A percentile compares a stretch with the other conserved stretches of the same genome.
These are phyloP conservation scores for Anisodus tanguticus DNA, from an alignment of 257 asterid genomes.

Conservation along the genomic window DNA sequence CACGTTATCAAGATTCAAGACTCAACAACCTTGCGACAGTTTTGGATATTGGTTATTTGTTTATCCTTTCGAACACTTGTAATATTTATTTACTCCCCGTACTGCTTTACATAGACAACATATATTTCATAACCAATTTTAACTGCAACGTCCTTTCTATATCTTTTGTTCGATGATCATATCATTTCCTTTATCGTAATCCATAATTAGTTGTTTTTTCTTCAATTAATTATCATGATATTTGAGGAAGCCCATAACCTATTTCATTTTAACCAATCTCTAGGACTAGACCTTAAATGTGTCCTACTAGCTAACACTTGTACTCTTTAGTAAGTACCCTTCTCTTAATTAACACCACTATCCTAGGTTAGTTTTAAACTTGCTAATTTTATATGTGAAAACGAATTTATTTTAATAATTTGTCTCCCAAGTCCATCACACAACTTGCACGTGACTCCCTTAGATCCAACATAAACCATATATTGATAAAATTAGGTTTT, in stretches of 20 bases:
- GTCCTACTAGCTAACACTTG: background rate
- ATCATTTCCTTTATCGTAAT: constrained; percentile 1
- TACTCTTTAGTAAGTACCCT: background rate
- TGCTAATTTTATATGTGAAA: background rate
- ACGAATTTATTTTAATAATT: background rate
- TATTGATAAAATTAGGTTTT: background rate
- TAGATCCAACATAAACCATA: constrained; percentile 29
- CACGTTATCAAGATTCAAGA: too few relatives aligned
- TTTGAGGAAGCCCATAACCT: constrained; percentile 6
- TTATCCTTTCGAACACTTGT: too few relatives aligned
- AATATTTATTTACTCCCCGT: too few relatives aligned
- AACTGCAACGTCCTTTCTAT: background rate
- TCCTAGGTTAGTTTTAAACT: background rate
- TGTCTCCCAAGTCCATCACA: constrained; percentile 36
- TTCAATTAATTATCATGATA: background rate
- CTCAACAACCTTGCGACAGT: too few relatives aligned
- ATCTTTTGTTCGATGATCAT: background rate
- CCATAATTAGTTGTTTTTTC: background rate
- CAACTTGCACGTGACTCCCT: constrained; percentile 43
- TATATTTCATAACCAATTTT: background rate
- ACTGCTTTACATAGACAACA: too few relatives aligned
- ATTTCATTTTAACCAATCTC: constrained; percentile 20
- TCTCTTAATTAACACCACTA: constrained; percentile 2
- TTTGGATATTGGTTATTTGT: too few relatives aligned
- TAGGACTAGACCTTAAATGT: background rate